Evolutionary conservation across 108 stramenopile species (phyloP).

Genomic region (Mediolabrus comicus): DNA sequence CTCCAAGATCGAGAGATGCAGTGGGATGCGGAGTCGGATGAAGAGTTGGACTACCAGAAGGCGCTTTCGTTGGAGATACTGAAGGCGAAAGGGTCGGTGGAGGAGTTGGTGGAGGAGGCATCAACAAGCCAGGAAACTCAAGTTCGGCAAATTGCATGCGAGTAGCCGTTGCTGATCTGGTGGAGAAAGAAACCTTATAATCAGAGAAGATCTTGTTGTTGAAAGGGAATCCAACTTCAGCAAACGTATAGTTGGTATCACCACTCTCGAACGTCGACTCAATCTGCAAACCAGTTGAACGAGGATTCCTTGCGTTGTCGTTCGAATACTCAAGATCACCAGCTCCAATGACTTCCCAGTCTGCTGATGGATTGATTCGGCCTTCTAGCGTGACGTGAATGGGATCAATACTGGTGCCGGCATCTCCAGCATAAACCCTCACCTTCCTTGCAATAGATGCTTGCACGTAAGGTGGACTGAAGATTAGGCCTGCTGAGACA

Average conservation of each 20-base stretch:
- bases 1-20: background rate
- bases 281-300: conserved; percentile 1
- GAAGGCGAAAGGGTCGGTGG: conserved; percentile 1
- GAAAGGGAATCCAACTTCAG: conserved; percentile 5
- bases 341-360: background rate
- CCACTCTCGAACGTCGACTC: conserved; percentile 21
- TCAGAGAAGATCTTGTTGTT: conserved; percentile 19
- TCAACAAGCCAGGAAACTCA: conserved; percentile 5
- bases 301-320: background rate
- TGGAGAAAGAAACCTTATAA: conserved; percentile 15
- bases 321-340: background rate
- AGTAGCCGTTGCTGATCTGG: background rate
- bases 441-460: conserved; percentile 4
- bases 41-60: background rate
- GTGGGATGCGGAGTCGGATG: background rate
- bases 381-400: background rate
- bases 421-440: background rate
- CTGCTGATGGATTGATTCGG: background rate
- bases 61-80: background rate
- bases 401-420: background rate
- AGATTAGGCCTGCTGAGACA: background rate
- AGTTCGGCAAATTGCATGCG: conserved; percentile 1
- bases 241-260: conserved; percentile 4
- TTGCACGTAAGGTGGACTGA: conserved; percentile 9
- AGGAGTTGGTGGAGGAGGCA: conserved; percentile 3